Percentiles rank a stretch among this genome's conserved stretches.
phyloP scores from a whole-genome alignment of 2,329 filamentous ascomycete species.

The Fusarium ramigenum region DNA sequence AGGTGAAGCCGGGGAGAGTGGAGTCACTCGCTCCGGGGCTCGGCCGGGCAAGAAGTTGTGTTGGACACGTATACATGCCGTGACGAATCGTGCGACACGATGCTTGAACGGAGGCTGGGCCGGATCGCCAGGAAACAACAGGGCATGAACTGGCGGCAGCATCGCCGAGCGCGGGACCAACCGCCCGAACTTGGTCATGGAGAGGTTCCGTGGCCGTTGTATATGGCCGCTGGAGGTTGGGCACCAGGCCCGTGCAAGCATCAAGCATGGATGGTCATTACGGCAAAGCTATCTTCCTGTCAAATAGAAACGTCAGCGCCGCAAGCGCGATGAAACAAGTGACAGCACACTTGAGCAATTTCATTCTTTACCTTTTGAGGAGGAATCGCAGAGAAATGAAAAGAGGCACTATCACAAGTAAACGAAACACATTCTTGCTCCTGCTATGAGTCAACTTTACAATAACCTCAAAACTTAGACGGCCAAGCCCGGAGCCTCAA shows the following conservation, averaged over 20 bases:
- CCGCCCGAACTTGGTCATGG: not conserved
- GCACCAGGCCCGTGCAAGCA: slow-evolving; percentile 38
- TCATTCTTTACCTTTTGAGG: not conserved
- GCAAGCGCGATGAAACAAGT: slow-evolving; percentile 5
- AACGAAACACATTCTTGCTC: not conserved
- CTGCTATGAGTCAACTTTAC: slow-evolving; percentile 25
- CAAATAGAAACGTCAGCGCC: slow-evolving; percentile 5
- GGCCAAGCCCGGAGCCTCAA: slow-evolving; percentile 22
- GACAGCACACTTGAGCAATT: slow-evolving; percentile 1
- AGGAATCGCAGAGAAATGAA: not conserved
- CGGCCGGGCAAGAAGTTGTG: slow-evolving; percentile 20
- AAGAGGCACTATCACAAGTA: not conserved
- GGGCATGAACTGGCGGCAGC: slow-evolving; percentile 10
- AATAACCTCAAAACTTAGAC: not conserved
- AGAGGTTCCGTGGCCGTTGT: not conserved
- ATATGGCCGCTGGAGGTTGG: slow-evolving; percentile 26
- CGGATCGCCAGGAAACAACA: slow-evolving; percentile 16
- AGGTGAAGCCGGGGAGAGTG: slow-evolving; percentile 29
- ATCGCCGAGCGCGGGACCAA: slow-evolving; percentile 16
- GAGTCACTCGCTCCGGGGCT: slow-evolving; percentile 25
- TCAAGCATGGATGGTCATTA: slow-evolving; percentile 20
- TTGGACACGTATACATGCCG: slow-evolving; percentile 29
- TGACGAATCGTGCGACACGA: slow-evolving; percentile 14
- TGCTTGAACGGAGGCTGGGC: slow-evolving; percentile 18
- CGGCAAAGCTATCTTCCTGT: slow-evolving; percentile 6